Percentiles rank a stretch among this genome's conserved stretches.
phyloP scores from a whole-genome alignment of 2,329 filamentous ascomycete genomes.

The Graphilbum ipis-grandicollis region DNA sequence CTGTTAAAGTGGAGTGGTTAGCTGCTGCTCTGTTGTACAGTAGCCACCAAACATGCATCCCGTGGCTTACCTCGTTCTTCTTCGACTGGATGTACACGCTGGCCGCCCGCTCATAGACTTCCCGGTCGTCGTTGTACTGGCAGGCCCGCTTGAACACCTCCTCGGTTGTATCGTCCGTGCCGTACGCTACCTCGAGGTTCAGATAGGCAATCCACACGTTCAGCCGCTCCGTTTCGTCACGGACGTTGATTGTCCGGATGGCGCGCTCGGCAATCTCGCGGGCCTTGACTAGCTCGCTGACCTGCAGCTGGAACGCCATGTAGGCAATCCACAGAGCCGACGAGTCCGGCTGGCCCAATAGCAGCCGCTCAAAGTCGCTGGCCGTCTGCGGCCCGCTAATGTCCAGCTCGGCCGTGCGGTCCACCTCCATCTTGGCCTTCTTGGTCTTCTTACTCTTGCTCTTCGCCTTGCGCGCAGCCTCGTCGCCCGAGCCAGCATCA shows the following conservation, averaged over 20 bases:
- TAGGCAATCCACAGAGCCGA: conserved; percentile 89
- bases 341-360: conserved; percentile 86
- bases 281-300: conserved; percentile 76
- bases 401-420: conserved; percentile 84
- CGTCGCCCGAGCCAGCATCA: conserved; percentile 19
- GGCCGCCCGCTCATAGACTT: conserved; percentile 74
- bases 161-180: conserved; percentile 65
- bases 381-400: conserved; percentile 74
- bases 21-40: no score
- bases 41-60: no score
- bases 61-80: conserved; percentile 68
- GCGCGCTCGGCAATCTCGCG: conserved; percentile 82
- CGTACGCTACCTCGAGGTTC: conserved; percentile 86
- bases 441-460: conserved; percentile 42
- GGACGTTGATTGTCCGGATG: conserved; percentile 75
- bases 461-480: conserved; percentile 18
- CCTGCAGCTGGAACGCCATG: conserved; percentile 95
- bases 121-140: conserved; percentile 81
- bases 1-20: no score
- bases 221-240: conserved; percentile 80
- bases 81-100: conserved; percentile 91
- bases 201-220: conserved; percentile 92
- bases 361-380: conserved; percentile 82
- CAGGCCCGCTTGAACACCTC: conserved; percentile 82
- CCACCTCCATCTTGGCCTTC: conserved; percentile 67